Percentiles rank a stretch among this genome's conserved stretches.
Conservation (phyloP, 1,284 basidiomycete genomes). For the Heterobasidion parviporum region DNA sequence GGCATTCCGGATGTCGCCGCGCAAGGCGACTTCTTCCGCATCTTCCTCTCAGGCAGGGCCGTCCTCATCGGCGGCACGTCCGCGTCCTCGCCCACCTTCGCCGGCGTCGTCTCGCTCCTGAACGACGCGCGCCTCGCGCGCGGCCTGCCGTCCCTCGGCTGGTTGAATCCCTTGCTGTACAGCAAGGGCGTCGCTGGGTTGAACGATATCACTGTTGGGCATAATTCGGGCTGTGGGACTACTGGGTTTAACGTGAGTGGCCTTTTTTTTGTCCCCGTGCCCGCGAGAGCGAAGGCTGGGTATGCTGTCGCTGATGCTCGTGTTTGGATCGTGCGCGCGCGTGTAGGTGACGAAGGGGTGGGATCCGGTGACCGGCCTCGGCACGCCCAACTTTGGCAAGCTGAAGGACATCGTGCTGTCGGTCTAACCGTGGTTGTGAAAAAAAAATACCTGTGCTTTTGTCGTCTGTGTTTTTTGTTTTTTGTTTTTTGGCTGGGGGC, state of each 20-base stretch:
- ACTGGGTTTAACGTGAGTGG: slow-evolving; percentile 35
- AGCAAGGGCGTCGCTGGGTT: slow-evolving; percentile 26
- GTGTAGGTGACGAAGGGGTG: slow-evolving; percentile 31
- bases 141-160: slow-evolving; percentile 40
- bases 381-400: slow-evolving; percentile 37
- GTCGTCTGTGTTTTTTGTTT: too few species aligned
- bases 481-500: too few species aligned
- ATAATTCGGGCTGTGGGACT: slow-evolving; percentile 49
- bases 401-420: slow-evolving; percentile 18
- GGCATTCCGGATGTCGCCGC: slow-evolving; percentile 57
- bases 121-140: slow-evolving; percentile 48
- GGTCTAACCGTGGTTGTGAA: too few species aligned
- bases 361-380: slow-evolving; percentile 42
- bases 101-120: slow-evolving; percentile 47
- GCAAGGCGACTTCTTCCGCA: slow-evolving; percentile 35
- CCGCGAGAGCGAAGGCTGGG: too few species aligned
- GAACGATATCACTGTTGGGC: slow-evolving; percentile 44
- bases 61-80: slow-evolving; percentile 44
- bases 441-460: too few species aligned
- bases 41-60: slow-evolving; percentile 25
- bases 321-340: not conserved
- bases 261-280: not conserved
- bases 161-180: slow-evolving; percentile 50
- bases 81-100: slow-evolving; percentile 49
- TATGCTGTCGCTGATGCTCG: not conserved